Evolutionary conservation across 148 eudicot species (phyloP).

Genomic region (Rheum nobile): DNA sequence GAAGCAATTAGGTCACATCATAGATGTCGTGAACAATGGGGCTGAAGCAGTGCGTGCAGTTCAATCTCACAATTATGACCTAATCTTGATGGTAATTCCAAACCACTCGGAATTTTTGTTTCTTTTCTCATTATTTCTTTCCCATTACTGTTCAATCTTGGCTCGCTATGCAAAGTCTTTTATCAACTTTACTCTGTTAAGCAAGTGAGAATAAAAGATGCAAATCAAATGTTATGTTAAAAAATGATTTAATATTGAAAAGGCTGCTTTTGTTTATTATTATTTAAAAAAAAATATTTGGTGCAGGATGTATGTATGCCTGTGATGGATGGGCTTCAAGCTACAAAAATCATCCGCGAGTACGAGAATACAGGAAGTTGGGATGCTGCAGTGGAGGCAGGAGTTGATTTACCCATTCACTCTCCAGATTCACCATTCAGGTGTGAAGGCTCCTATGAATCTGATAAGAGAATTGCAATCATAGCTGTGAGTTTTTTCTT

Average conservation of each 20-base stretch:
- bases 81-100: conserved; percentile 73
- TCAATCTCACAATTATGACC: conserved; percentile 47
- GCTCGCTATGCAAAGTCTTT: background rate
- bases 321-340: conserved; percentile 90
- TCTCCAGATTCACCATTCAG: conserved; percentile 14
- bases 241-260: background rate
- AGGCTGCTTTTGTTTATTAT: background rate
- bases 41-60: conserved; percentile 85
- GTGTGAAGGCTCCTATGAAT: conserved; percentile 15
- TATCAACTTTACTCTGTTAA: background rate
- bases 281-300: background rate
- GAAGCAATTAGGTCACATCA: conserved; percentile 63
- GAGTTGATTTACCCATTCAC: conserved; percentile 36
- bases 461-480: conserved; percentile 47
- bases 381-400: conserved; percentile 75
- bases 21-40: conserved; percentile 78
- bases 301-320: conserved; percentile 96
- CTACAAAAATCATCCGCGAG: conserved; percentile 75
- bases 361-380: conserved; percentile 79
- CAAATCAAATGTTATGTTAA: background rate
- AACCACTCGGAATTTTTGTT: background rate
- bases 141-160: background rate
- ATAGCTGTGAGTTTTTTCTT: conserved; percentile 57
- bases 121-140: background rate
- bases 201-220: background rate